phyloP scores from a whole-genome alignment of 2,329 filamentous ascomycete species.

The Talaromyces funiculosus region DNA sequence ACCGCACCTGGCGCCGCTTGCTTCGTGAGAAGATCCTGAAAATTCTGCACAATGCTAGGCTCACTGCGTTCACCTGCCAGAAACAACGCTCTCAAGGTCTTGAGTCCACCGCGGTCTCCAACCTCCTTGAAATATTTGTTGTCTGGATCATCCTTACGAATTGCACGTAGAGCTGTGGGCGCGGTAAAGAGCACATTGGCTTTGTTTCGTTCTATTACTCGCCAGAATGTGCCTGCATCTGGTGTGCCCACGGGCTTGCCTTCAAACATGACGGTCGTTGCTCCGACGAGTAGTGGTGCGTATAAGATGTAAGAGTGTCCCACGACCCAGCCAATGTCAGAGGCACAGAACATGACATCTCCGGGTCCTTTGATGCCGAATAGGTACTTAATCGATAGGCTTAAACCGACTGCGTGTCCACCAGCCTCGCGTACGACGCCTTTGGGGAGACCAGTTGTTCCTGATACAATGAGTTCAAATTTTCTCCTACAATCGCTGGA shows the following conservation, averaged over 20 bases:
- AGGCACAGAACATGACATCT: slow-evolving; percentile 74
- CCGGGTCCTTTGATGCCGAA: slow-evolving; percentile 79
- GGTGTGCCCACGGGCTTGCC: slow-evolving; percentile 92
- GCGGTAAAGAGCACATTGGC: slow-evolving; percentile 83
- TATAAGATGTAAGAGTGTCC: slow-evolving; percentile 86
- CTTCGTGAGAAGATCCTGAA: slow-evolving; percentile 64
- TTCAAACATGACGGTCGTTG: slow-evolving; percentile 82
- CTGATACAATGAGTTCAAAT: slow-evolving; percentile 23
- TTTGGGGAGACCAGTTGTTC: slow-evolving; percentile 77
- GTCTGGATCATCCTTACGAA: slow-evolving; percentile 76
- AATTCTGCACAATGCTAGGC: slow-evolving; percentile 75
- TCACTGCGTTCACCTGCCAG: slow-evolving; percentile 86
- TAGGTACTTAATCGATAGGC: slow-evolving; percentile 74
- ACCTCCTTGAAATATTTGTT: slow-evolving; percentile 59
- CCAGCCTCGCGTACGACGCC: slow-evolving; percentile 77
- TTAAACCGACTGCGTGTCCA: slow-evolving; percentile 79
- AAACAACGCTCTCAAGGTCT: slow-evolving; percentile 67
- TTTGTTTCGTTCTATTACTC: slow-evolving; percentile 75
- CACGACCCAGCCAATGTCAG: slow-evolving; percentile 90
- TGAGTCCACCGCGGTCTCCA: slow-evolving; percentile 66
- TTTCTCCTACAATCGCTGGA: background rate
- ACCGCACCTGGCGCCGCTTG: slow-evolving; percentile 60
- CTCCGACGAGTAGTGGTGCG: slow-evolving; percentile 75
- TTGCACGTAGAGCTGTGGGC: slow-evolving; percentile 79
- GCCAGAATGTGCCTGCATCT: slow-evolving; percentile 82